A percentile compares a stretch with the other conserved stretches of the same genome.
phyloP scores from a whole-genome alignment of 139 green algal genomes.

The Chlorella sp. region DNA sequence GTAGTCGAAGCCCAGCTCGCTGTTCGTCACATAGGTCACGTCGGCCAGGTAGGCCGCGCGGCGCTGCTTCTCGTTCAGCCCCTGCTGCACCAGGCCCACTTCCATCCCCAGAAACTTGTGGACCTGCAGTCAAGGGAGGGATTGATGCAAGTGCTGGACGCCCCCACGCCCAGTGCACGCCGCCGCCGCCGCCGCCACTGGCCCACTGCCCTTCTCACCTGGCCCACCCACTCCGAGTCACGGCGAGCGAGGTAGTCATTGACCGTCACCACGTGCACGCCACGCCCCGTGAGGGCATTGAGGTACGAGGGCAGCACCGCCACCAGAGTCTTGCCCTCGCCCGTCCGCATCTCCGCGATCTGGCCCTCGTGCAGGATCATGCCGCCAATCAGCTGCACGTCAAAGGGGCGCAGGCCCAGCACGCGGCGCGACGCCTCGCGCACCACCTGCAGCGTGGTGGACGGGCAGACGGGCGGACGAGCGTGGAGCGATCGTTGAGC shows the following conservation, averaged over 20 bases:
- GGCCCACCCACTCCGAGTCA: conserved; percentile 95
- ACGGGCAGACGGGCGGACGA: too few relatives aligned
- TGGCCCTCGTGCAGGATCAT: conserved; percentile 94
- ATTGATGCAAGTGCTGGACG: too few relatives aligned
- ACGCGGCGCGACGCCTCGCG: conserved; percentile 91
- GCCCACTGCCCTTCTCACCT: too few relatives aligned
- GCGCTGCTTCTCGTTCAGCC: conserved; percentile 72
- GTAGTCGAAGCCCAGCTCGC: conserved; percentile 98
- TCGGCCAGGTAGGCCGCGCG: conserved; percentile 82
- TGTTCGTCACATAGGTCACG: conserved; percentile 98
- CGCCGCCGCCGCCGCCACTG: too few relatives aligned
- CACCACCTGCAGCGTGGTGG: conserved; percentile 70
- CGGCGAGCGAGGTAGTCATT: conserved; percentile 98
- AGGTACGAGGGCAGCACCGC: conserved; percentile 96
- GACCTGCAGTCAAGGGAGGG: too few relatives aligned
- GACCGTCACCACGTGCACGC: conserved; percentile 98
- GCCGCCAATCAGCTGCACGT: conserved; percentile 98
- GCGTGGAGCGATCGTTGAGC: too few relatives aligned
- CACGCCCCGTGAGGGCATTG: conserved; percentile 91
- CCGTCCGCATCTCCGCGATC: conserved; percentile 98
- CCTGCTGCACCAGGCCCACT: conserved; percentile 84
- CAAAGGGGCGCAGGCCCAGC: conserved; percentile 95
- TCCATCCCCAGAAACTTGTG: conserved; percentile 93
- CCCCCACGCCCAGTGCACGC: too few relatives aligned
- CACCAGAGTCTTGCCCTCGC: conserved; percentile 98